Base-by-base conservation (phyloP, 2,329 filamentous ascomycete species). In the Fusarium dlaminii region DNA sequence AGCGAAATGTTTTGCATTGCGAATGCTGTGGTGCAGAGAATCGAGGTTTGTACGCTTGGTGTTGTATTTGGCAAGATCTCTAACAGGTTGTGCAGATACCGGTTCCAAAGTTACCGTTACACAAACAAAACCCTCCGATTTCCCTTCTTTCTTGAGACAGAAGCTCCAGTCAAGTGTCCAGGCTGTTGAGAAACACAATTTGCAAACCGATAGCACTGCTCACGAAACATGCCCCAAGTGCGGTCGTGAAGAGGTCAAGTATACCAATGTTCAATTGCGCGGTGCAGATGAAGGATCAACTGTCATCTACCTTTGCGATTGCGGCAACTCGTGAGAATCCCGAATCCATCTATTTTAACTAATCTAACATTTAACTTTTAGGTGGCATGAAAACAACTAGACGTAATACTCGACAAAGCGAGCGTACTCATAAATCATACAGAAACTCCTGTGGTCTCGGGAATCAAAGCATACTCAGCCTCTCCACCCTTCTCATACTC, bases 241-340 rank as follows among this genome's bases (percentile, higher is more conserved):
- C 82, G 94, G 92, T 22, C 87, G 91, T 60, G 91, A 91, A 60
- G 92, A 97, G 80, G 94, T 98, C 82, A 93, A 91, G 77, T 98
- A 92, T 82, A 93, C 94, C 56, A 93, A 93, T 6, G 90, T 94
- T 69, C 96, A 99, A 82, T 85, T 98, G 78, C 92, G 96, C 77
- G 92, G 95, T 86, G 96, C 96, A 62, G 96, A 99, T 82, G 96
- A 98, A 90, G 96, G 96, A 70, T 94, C 92, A 74, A 98, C 96
- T 2, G 90, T 98, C 62, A 97, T 98, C 80, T 98, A 94, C 84
- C 92, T 88, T 68, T 98, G 95, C 84, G 91, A 95, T 66, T 98
- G 95, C 81, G 94, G 94, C 67, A 87, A 94, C 83, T 95, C 93
- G 92, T 95, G 89, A 74, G 78, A 55, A 70, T 46, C 45, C 64